Evolutionary conservation across 257 asterid genomes (phyloP), one percentile per base, ranked within the genome.

Genomic region (Petunia axillaris): DNA sequence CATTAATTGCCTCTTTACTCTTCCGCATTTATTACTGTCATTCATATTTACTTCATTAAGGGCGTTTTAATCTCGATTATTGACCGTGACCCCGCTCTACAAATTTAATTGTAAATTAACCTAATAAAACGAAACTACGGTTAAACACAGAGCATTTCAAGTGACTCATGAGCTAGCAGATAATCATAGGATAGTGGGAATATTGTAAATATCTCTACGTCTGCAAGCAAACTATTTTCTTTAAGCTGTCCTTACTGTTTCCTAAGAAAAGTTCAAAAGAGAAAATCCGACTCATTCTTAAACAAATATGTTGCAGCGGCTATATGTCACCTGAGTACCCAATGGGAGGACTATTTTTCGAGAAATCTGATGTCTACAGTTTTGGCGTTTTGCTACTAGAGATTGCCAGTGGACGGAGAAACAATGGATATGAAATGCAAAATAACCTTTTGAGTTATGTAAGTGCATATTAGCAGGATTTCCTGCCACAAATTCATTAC

Each of bases 291-390:
- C 53, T n/a, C 77, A 0, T 14, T 43, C 1, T 6, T 46, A 15
- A 16, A 16, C 14, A 52, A 70, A 70, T 41, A 70, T 70, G 76
- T 75, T 78, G 86, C 84, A 87, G 90, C 10, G 90, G 88, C 39
- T 87, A 87, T 58, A 87, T 87, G 88, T 79, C 87, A 1, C 87
- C 86, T 0, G 87, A 86, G 16, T 82, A 86, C 25, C 88, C 84
- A 59, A 87, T 82, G 86, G 78, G 70, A 66, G 84, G 88, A 3
- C 76, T 70, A 40, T 82, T 84, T 68, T 84, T 88, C 0, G 80
- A 64, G 48, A 84, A 87, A 81, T 84, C 88, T 39, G 90, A 82
- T 39, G 88, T 87, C 4, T 84, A 62, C 65, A 84, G 90, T 79
- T 87, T 82, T 79, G 88, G 90, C 7, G 88, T 84, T 7, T 55